Evolutionary conservation across 1,139 yeast genomes (phyloP).

Genomic region (Arxiozyma slooffiae): DNA sequence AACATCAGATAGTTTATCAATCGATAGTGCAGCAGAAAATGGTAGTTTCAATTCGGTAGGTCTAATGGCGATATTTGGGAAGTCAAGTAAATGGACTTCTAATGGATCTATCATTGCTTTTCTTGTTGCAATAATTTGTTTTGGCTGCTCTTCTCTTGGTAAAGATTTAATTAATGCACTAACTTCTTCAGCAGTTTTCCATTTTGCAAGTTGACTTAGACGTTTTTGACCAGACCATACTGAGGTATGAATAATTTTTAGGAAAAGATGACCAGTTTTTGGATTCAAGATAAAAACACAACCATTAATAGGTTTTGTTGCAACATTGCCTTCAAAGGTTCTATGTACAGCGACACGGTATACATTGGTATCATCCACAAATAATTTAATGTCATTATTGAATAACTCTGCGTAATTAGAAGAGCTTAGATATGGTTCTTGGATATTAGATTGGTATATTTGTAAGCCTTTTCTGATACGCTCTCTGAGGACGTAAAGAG

Average conservation of each 20-base stretch:
- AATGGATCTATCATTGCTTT: conserved; percentile 90
- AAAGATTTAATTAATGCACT: conserved; percentile 82
- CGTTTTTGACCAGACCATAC: conserved; percentile 98
- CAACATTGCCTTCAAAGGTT: conserved; percentile 86
- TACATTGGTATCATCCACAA: conserved; percentile 87
- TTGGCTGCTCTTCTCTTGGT: conserved; percentile 91
- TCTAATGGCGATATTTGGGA: conserved; percentile 83
- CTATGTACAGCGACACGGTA: conserved; percentile 89
- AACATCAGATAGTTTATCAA: conserved; percentile 70
- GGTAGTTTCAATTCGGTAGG: conserved; percentile 87
- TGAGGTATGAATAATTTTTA: conserved; percentile 85
- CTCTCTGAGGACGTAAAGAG: conserved; percentile 82
- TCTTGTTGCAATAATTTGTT: conserved; percentile 80
- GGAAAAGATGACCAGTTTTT: conserved; percentile 74
- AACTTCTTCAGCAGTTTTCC: conserved; percentile 98
- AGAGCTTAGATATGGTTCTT: conserved; percentile 82
- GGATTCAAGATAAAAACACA: conserved; percentile 87
- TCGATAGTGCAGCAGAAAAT: conserved; percentile 74
- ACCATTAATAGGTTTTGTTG: conserved; percentile 91
- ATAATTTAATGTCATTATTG: conserved; percentile 70
- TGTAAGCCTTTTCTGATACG: conserved; percentile 90
- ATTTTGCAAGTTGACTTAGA: conserved; percentile 84
- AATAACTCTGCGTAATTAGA: conserved; percentile 85
- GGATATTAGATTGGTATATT: conserved; percentile 86
- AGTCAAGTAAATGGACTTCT: conserved; percentile 94